Evolutionary conservation across 352 stramenopile genomes (phyloP).

Genomic region (Pythium vanterpoolii): DNA sequence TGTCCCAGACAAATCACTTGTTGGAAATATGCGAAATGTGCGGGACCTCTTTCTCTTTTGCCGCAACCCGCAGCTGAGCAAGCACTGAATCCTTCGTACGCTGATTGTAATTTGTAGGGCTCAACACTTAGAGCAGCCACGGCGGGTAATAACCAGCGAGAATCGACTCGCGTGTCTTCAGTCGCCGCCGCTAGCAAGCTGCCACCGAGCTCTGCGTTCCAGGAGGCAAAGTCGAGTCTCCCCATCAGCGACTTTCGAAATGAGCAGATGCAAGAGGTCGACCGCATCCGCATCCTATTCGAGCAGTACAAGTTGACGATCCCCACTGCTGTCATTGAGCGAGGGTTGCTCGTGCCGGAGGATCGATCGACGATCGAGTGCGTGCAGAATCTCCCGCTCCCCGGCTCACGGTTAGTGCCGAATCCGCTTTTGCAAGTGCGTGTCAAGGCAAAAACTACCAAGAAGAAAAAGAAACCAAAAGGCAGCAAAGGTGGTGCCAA

Average conservation of each 20-base stretch:
- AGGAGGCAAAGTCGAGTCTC: not conserved
- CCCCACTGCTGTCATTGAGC: conserved; percentile 35
- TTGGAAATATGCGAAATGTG: not conserved
- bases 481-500: conserved; percentile 34
- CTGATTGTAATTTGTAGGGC: not conserved
- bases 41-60: not conserved
- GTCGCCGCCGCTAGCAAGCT: not conserved
- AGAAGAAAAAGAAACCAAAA: conserved; percentile 48
- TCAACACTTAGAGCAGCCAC: not conserved
- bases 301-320: conserved; percentile 48
- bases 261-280: conserved; percentile 53
- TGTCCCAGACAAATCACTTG: conserved; percentile 12
- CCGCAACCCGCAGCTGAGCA: not conserved
- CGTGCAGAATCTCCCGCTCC: conserved; percentile 46
- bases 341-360: conserved; percentile 57
- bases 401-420: conserved; percentile 37
- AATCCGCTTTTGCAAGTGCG: conserved; percentile 42
- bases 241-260: conserved; percentile 51
- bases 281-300: conserved; percentile 63
- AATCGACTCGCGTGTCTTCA: not conserved
- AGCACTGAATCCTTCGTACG: not conserved
- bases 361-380: conserved; percentile 48
- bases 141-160: not conserved
- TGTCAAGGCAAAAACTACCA: conserved; percentile 33
- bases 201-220: not conserved